A percentile compares a stretch with the other conserved stretches of the same genome.
These are phyloP conservation scores for Skeletonema grethae DNA, from an alignment of 108 stramenopile species.

Conservation along the genomic window DNA sequence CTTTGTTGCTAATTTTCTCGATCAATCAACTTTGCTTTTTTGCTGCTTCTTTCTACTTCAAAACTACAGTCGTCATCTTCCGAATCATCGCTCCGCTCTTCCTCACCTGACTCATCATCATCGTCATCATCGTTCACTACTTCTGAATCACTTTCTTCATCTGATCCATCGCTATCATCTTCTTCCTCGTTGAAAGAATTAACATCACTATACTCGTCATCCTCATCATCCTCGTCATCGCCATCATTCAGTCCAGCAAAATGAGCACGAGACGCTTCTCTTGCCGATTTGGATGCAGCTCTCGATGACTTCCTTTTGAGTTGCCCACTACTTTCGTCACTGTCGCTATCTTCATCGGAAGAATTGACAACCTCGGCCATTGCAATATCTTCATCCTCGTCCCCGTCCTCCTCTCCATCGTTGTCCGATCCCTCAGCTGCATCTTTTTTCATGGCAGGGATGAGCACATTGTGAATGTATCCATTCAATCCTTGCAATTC, in stretches of 20 bases:
- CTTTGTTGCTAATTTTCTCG: background rate
- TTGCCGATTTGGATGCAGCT: slow-evolving; percentile 46
- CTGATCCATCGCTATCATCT: slow-evolving; percentile 6
- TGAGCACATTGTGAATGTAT: slow-evolving; percentile 73
- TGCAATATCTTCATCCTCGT: slow-evolving; percentile 24
- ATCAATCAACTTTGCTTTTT: background rate
- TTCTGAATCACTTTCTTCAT: slow-evolving; percentile 6
- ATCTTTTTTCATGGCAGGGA: slow-evolving; percentile 75
- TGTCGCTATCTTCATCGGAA: slow-evolving; percentile 24
- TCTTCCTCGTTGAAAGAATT: slow-evolving; percentile 9
- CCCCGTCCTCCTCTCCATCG: slow-evolving; percentile 23
- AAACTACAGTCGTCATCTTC: slow-evolving; percentile 11
- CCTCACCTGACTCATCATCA: slow-evolving; percentile 8
- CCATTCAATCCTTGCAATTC: slow-evolving; percentile 65
- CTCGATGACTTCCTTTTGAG: slow-evolving; percentile 23
- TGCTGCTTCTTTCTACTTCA: background rate
- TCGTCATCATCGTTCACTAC: background rate
- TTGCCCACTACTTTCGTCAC: slow-evolving; percentile 5
- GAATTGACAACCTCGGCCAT: slow-evolving; percentile 8
- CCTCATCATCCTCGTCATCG: slow-evolving; percentile 7
- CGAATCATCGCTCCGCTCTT: slow-evolving; percentile 5
- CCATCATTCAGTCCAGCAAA: slow-evolving; percentile 13
- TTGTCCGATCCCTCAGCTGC: slow-evolving; percentile 18
- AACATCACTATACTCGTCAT: slow-evolving; percentile 24
- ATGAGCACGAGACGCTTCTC: slow-evolving; percentile 27